Base-by-base conservation (phyloP, 768 basidiomycete species). In the Pleurotus giganteus region DNA sequence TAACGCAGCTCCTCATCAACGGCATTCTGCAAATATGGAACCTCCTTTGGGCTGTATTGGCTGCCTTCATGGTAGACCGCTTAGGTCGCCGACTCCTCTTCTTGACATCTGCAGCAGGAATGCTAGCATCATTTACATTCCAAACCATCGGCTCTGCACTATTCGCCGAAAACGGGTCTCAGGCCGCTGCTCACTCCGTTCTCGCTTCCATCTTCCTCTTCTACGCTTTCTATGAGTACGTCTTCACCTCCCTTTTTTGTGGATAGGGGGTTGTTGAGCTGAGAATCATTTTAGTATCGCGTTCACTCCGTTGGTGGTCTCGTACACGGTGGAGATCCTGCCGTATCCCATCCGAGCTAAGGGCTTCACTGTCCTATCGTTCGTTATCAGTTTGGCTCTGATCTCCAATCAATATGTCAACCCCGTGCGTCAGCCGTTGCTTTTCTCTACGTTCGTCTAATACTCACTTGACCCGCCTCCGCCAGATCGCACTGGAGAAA, bases 371-470 rank as follows among this genome's bases (percentile, higher is more conserved):
- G 64, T 93, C 54, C 89, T 93, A 77, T 88, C 83, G 71, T 88
- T 94, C 66, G 72, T 80, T 55, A 81, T 91, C 66, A 89, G 89
- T 11, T 60, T 87, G 53, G 80, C 91, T 4, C 83, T 94, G 60
- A 89, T 95, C 69, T 91, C 94, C 71, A 93, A 92, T 67, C 91
- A 91, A 71, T 91, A 92, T 64, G 83, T 86, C 67, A 93, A 93
- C 74, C 91, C 53, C 5, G 37, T 41, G 19, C 1, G 39, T 2
- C n/a, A n/a, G n/a, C 12, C 39, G 7, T 12, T 17, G 12, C n/a
- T 17, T 13, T n/a, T 41, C 39, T 41, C 5, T 15, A 12, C 7
- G 4, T 7, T 15, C 39, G 1, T 19, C 39, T 17, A 19, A 3
- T 11, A 2, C 9, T 41, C 5, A 41, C 39, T 13, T 12, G 1